Evolutionary conservation across 495 filamentous ascomycete species (phyloP), one percentile per base, ranked within the genome.

Genomic region (Neurospora sp.): DNA sequence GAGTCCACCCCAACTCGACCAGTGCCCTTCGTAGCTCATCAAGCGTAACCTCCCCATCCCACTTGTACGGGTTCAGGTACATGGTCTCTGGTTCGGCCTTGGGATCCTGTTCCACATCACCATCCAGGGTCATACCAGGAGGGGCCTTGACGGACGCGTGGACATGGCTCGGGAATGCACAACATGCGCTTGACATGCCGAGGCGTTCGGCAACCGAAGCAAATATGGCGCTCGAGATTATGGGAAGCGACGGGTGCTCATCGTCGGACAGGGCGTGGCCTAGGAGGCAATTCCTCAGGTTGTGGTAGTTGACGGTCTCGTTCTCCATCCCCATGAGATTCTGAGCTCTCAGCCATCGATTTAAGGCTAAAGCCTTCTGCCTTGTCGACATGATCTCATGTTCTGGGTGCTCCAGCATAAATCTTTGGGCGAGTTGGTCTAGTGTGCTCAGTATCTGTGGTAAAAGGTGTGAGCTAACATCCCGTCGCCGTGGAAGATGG

Each of bases 51-150:
- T 96, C 94, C 9, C 85, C 78, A 42, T 90, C 86, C 18, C 89
- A 91, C 69, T 89, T 86, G 79, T 92, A 97, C 1, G 94, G 95
- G 77, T 98, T 93, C 74, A 97, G 83, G 80, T 93, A 96, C 87
- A 96, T 93, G 10, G 84, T 84, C 71, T 87, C 81, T 14, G 82
- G 81, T 46, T 80, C 77, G n/a, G 75, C 74, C 37, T 79, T 71
- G 1, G 77, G 73, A 40, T 78, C 75, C 0, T 70, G 27, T 10
- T 80, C 72, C 39, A 73, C 76, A 3, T 72, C 74, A 1, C 90
- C 91, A 77, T 95, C 88, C 46, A 95, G 83, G n/a, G 90, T 89
- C 69, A 86, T 77, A 0, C 89, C 88, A 4, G 81, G 74, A 0
- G 86, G 85, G 0, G 92, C 87, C 69, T 85, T 84, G 18, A 97